Base-by-base conservation (phyloP, 2,329 filamentous ascomycete genomes). In the Penicillium freii region DNA sequence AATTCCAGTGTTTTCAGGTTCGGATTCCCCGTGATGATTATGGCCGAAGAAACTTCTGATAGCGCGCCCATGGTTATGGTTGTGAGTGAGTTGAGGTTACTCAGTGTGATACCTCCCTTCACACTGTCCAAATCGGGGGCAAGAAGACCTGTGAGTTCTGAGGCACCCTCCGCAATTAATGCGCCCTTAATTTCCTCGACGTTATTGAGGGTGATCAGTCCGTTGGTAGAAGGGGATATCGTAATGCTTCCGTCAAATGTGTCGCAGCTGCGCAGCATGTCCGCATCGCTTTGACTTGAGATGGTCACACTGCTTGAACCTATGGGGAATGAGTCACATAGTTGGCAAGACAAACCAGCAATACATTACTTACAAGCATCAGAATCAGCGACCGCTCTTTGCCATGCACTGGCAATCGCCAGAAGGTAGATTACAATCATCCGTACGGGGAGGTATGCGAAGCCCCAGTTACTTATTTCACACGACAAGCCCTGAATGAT, bases 291-390 rank as follows among this genome's bases (percentile, higher is more conserved):
- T 59, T 70, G 67, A 39, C 55, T 74, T 21, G 69, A 74, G 34
- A 80, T 83, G 66, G 64, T 83, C 11, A 71, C 69, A 19, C 73
- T 75, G 45, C 71, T 83, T 8, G 78, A 72, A 53, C 76, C 67
- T 71, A 54, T n/a, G 19, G 15, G 9, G 5, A n/a, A 29, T 62
- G 27, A 63, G 61, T 39, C 29, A 39, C 4, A n/a, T 9, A 27
- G 2, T 36, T 5, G 17, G 3, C 17, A 13, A 25, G 19, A 17
- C 27, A 27, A 13, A 25, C 17, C 29, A 23, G 5, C 25, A 4
- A 5, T 33, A 3, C 9, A 34, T 10, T 3, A 45, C 60, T 33
- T 39, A 61, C 62, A 64, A 27, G 25, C 29, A 51, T 55, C 34
- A 3, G 58, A 57, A 34, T 56, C 46, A 10, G 58, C 56, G 17